Evolutionary conservation across 805 yeast species (phyloP), one percentile per base, ranked within the genome.

Genomic region (Kurtzmaniella cleridarum): DNA sequence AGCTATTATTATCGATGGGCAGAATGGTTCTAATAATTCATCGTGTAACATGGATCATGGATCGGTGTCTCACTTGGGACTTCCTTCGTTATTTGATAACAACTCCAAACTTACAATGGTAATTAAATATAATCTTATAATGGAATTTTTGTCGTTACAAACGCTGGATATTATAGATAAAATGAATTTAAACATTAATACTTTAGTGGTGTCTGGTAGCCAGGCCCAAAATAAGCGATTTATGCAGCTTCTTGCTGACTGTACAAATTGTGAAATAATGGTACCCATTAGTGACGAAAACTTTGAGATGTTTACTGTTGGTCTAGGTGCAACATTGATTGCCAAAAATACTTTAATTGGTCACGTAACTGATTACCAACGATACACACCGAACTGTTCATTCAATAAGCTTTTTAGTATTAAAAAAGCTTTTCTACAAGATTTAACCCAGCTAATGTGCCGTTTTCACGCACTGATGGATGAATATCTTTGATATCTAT

Each of bases 121-220:
- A 1, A 53, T 65, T 20, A 61, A 66, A 45, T 79, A 78, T 50
- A 54, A 75, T 27, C 56, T 71, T 14, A 58, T 64, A 2, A 37
- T 77, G 3, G 83, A 78, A 53, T 78, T 72, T 41, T 51, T 78
- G 14, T 71, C 72, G 1, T 71, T 77, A 38, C 80, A 78, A 49
- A 63, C 77, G 1, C 38, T 57, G 12, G 45, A 44, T 20, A 34
- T 32, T 14, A 43, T 74, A 1, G 53, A 48, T 2, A 43, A 57
- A n/a, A 49, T 71, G 27, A 54, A 6, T 51, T 54, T 0, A 40
- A 45, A 10, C 1, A 45, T 74, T 4, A 43, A 48, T 2, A 55
- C 56, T 9, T 51, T 78, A 6, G 47, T 61, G n/a, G 54, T 77
- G 2, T 64, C 72, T 45, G 84, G 84, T 3, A 72, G 79, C 27